Evolutionary conservation across 371 early-diverging fungal species (phyloP), one percentile per base, ranked within the genome.

Genomic region (Mortierella sp.): DNA sequence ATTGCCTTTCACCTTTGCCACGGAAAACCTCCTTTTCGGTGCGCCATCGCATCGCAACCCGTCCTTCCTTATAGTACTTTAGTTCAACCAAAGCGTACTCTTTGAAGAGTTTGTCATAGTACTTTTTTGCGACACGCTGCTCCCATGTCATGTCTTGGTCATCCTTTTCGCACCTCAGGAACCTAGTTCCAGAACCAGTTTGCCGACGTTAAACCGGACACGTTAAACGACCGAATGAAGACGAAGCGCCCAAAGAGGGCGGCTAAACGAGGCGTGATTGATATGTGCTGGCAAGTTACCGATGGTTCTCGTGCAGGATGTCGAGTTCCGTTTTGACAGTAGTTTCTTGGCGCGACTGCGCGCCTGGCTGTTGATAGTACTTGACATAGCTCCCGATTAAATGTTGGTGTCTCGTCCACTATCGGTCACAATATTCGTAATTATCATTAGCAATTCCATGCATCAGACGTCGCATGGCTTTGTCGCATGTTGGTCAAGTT

Each of bases 41-140:
- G 49, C 96, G 84, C 95, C 95, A 95, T 4, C 95, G 84, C 65
- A 95, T 70, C 12, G 93, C 96, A 32, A 95, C 86, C 56, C 85
- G 87, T 6, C 92, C 92, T 62, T 92, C 84, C 56, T 90, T 91
- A 81, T 90, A 93, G 48, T 87, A 81, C 24, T 82, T 84, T 34
- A 95, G 78, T 41, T 95, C 89, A n/a, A 89, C 90, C 4, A 95
- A 72, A 17, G 92, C 91, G 69, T 90, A 95, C 70, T 95, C 96
- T 62, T 93, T 94, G 72, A 92, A 93, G 12, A 95, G 83, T 62
- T 84, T 83, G 61, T 93, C 93, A 60, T 95, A 92, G 72, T 95
- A 94, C 64, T 92, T 90, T 64, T 93, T 92, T 6, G 95, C 94
- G 8, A 94, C 72, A 11, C 94, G 81, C 50, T 90, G 80, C 66